Evolutionary conservation across 2,329 filamentous ascomycete genomes (phyloP), one percentile per base, ranked within the genome.

Genomic region (Monosporascus cannonballus): DNA sequence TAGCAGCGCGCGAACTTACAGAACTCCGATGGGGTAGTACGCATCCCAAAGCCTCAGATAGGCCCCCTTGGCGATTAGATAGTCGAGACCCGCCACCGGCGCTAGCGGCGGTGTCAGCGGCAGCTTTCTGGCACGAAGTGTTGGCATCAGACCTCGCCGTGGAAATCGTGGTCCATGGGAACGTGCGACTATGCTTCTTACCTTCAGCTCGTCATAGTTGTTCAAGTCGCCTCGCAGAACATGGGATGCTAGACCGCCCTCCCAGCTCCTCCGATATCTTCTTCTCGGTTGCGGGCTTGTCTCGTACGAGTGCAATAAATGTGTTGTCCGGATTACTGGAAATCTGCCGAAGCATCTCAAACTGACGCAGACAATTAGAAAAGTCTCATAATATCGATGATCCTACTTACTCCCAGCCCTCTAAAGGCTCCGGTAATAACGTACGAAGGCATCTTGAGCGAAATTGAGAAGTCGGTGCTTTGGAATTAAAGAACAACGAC

Each of bases 21-120:
- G 54, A 9, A 61, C 64, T 14, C 67, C 64, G n/a, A 79, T 64
- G 2, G 63, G 51, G 14, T 63, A 62, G 50, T 55, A 66, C 3
- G 55, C 60, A 30, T 69, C 68, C 24, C 59, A 65, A 0, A 57
- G n/a, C 1, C 67, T 56, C 14, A 73, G 54, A 5, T 66, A 58
- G 2, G 62, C 79, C 1, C 69, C 79, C 49, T 83, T 83, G 49
- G 73, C 73, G 27, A 83, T 76, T 5, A 83, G 61, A 54, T 77
- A 77, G 62, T 83, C 79, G 6, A 83, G 55, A 48, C 65, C 61
- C 14, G n/a, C 70, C 69, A 3, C 67, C 66, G 0, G 69, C 69
- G n/a, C 71, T 68, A n/a, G 63, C 59, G 15, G 67, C 55, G 6
- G 63, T 55, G 14, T 60, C 55, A 20, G 61, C 56, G 3, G 55